Conservation (phyloP, 345 rosid genomes). For the Moringa oleifera region DNA sequence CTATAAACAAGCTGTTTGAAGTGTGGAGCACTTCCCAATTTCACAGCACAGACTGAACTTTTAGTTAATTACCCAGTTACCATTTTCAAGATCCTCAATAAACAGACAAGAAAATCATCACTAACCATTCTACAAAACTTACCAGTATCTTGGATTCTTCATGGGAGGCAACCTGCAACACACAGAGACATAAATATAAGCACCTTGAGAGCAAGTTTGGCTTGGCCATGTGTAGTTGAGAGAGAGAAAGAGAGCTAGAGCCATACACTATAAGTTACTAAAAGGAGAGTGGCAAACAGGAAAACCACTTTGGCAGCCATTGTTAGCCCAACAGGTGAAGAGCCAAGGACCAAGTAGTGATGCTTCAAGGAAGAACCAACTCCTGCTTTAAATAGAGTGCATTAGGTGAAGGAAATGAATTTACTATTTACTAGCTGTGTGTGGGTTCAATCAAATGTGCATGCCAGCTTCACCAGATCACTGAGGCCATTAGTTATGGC, state of each 20-base stretch:
- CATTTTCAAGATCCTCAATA: no score
- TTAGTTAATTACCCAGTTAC: no score
- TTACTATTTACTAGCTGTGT: conserved; percentile 6
- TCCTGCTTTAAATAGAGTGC: conserved; percentile 2
- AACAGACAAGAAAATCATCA: no score
- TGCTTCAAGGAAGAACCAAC: background rate
- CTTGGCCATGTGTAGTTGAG: background rate
- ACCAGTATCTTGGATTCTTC: conserved; percentile 17
- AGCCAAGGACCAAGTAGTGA: background rate
- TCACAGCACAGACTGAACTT: no score
- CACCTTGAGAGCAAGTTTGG: no score
- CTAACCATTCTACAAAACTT: background rate
- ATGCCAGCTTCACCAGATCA: no score
- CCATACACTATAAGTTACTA: conserved; percentile 22
- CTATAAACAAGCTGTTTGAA: no score
- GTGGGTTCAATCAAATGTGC: background rate
- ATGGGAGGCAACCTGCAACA: conserved; percentile 8
- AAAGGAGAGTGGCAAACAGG: conserved; percentile 27
- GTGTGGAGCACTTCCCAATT: no score
- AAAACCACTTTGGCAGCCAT: conserved; percentile 34
- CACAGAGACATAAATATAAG: background rate
- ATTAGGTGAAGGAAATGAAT: background rate
- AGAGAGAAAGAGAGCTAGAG: conserved; percentile 7
- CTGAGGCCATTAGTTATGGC: no score
- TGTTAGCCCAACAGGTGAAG: background rate